These are phyloP conservation scores for Hevea brasiliensis DNA, from an alignment of 345 rosid species.

Conservation along the genomic window DNA sequence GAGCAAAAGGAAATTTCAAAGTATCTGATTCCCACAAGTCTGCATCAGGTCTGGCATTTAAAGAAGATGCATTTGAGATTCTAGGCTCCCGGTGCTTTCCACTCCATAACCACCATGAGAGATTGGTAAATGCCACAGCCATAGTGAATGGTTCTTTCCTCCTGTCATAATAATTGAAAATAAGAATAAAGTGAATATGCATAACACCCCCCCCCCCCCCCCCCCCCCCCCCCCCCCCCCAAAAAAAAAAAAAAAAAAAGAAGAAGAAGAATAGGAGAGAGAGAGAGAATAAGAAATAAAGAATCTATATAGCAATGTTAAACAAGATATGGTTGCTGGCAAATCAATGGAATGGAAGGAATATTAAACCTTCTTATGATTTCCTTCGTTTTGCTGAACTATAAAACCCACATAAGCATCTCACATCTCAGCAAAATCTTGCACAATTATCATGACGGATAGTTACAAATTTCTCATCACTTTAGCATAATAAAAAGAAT, in stretches of 20 bases:
- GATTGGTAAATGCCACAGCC: constrained; percentile 58
- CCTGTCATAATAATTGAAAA: neutral
- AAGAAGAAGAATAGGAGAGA: neutral
- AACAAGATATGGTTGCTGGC: neutral
- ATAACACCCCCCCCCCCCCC: neutral
- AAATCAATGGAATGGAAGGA: neutral
- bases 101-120: constrained; percentile 69
- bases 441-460: neutral
- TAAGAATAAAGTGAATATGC: neutral
- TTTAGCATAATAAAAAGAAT: too few relatives aligned
- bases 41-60: constrained; percentile 37
- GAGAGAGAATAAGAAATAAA: too few relatives aligned
- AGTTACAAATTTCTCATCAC: neutral
- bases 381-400: neutral
- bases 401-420: neutral
- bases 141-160: constrained; percentile 20
- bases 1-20: constrained; percentile 55
- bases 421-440: neutral
- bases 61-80: constrained; percentile 42
- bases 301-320: neutral
- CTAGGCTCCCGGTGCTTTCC: constrained; percentile 55
- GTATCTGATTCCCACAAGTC: constrained; percentile 52
- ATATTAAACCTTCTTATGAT: neutral
- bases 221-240: neutral
- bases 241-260: too few relatives aligned